Evolutionary conservation across 2,329 filamentous ascomycete genomes (phyloP).

Genomic region (Aureobasidium sp.): DNA sequence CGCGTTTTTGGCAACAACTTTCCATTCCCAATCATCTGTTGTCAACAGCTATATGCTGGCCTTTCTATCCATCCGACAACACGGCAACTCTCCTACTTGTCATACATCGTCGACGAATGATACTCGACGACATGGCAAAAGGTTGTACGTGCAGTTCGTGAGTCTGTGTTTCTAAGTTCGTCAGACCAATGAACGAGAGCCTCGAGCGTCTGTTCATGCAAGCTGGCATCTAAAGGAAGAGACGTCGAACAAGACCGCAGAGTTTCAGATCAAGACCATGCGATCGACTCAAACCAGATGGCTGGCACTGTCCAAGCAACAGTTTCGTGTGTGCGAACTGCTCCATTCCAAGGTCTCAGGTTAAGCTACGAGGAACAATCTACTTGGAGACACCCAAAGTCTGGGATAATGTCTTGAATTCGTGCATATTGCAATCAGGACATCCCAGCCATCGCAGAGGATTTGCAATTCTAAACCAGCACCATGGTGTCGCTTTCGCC

Average conservation of each 20-base stretch:
- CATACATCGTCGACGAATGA: neutral
- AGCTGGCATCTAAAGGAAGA: neutral
- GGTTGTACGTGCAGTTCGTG: no score
- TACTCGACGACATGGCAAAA: neutral
- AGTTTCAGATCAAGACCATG: neutral
- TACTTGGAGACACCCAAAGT: neutral
- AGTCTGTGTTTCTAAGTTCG: no score
- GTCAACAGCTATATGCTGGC: neutral
- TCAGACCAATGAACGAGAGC: neutral
- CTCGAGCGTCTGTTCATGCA: conserved; percentile 1
- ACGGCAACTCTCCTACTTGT: neutral
- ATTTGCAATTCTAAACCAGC: neutral
- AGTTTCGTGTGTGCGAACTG: neutral
- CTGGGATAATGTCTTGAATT: neutral
- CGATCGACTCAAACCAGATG: neutral
- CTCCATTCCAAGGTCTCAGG: neutral
- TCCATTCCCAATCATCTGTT: neutral
- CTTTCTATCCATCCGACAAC: neutral
- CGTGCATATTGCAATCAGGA: neutral
- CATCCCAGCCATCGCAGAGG: neutral
- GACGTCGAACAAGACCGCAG: neutral
- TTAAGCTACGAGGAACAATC: neutral
- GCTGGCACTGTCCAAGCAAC: neutral
- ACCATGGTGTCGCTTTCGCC: neutral
- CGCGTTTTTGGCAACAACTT: neutral